Percentiles rank a stretch among this genome's conserved stretches.
Conservation (phyloP, 495 filamentous ascomycete genomes). For the Tuber aestivum region DNA sequence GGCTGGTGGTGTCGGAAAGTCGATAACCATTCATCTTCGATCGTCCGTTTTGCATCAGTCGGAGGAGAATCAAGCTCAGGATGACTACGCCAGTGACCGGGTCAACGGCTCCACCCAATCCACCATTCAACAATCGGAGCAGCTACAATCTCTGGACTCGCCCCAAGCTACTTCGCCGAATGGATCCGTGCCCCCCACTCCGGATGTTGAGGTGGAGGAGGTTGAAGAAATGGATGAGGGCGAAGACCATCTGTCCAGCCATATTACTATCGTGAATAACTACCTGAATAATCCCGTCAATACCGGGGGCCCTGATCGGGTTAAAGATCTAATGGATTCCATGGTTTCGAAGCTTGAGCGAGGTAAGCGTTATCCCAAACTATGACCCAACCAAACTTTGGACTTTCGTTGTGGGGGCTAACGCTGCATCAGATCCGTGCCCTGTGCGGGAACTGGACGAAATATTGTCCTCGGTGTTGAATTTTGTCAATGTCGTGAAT, state of each 20-base stretch:
- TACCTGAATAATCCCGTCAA: conserved; percentile 35
- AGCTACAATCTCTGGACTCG: conserved; percentile 19
- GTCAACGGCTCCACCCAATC: conserved; percentile 20
- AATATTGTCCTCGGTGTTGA: conserved; percentile 30
- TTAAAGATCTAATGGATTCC: conserved; percentile 31
- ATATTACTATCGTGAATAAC: conserved; percentile 30
- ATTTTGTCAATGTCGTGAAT: conserved; percentile 31
- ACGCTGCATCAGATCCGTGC: conserved; percentile 6
- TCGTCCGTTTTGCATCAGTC: conserved; percentile 19
- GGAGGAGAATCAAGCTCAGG: conserved; percentile 15
- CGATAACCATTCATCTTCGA: conserved; percentile 36
- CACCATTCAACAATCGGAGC: conserved; percentile 21
- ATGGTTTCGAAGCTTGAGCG: conserved; percentile 31
- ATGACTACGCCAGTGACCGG: conserved; percentile 18
- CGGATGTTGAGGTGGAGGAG: conserved; percentile 39
- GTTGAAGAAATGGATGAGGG: conserved; percentile 41
- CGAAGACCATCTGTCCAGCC: conserved; percentile 34
- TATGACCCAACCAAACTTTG: not conserved
- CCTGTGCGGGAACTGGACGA: conserved; percentile 31
- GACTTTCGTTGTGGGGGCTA: not conserved
- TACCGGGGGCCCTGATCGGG: conserved; percentile 15
- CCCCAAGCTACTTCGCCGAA: conserved; percentile 30
- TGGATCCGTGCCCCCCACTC: conserved; percentile 34
- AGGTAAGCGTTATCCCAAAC: conserved; percentile 16
- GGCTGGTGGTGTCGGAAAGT: conserved; percentile 25